Base-by-base conservation (phyloP, 768 basidiomycete genomes). In the Pleurotus citrinopileatus region DNA sequence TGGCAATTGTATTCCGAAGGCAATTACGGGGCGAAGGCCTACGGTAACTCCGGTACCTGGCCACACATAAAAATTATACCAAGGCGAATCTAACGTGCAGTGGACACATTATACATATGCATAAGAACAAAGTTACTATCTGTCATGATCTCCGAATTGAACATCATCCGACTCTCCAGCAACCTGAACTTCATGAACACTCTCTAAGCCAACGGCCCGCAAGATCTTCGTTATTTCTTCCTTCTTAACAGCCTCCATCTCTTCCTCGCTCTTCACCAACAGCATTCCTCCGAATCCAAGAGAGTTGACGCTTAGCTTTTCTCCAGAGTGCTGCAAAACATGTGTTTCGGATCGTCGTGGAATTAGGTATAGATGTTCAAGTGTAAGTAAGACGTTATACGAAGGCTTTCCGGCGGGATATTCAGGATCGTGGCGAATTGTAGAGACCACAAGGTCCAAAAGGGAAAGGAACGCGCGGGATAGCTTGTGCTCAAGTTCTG, bases 201-300 rank as follows among this genome's bases (percentile, higher is more conserved):
- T 89, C 65, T 78, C 69, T 59, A 88, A 67, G 22, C 78, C 89
- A 7, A 92, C 88, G 17, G 71, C 77, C 45, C 73, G 68, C 58
- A 94, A 64, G 28, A 94, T 85, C 54, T 74, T 82, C 6, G 76
- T 73, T 23, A 89, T 70, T 1, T 83, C 80, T 66, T 86, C 84
- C 55, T 71, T 68, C 67, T 81, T 81, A 37, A 97, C 78, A 2
- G 77, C 80, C 53, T 84, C 81, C 46, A 92, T 66, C 70, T 95
- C 92, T 17, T 76, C 76, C 52, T 88, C 82, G 58, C 87, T 92
- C 73, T 89, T 92, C 22, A 91, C 92, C 52, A 97, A 80, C 57
- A 97, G 61, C 86, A 91, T 83, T 1, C 95, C 95, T 5, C 92
- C 89, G 65, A 88, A 97, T 12, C 91, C 95, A 44, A 97, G 77